Base-by-base conservation (phyloP, 352 stramenopile genomes). In the Thalassiosira mediterranea region DNA sequence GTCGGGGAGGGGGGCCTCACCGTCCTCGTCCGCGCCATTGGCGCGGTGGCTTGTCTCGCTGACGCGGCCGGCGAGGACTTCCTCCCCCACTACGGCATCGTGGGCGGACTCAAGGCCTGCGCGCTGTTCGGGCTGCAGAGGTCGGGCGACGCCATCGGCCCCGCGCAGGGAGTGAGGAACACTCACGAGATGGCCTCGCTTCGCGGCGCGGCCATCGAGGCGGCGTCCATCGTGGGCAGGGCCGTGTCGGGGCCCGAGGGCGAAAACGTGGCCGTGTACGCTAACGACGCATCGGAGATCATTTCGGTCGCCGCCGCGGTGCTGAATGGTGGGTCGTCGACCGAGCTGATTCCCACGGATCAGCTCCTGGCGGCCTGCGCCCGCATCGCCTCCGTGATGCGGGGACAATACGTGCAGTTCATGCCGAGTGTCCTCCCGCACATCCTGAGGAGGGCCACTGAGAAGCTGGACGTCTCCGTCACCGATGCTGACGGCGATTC, bases 341-440 rank as follows among this genome's bases (percentile, higher is more conserved):
- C 47, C n/a, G 59, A 76, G 25, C 34, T 72, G 34, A 75, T 87
- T 32, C 86, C 73, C 34, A 73, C 88, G 29, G 84, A 89, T 49
- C 74, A 90, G 34, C 52, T 91, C 3, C 59, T 91, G 49, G 76
- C 79, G 21, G 77, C 77, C 28, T 91, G 77, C 63, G 87, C 87
- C 23, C 61, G 87, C 11, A 89, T 93, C 66, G 81, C 84, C 15
- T 76, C 72, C 10, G 85, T 91, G 4, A 76, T 90, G 66, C 70
- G 72, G 54, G 65, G 75, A 25, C 48, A 86, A 23, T 93, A 87
- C 54, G 64, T 76, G 38, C 76, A 70, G 15, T 89, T 86, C 58
- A 59, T 85, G n/a, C 60, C 80, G n/a, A 47, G 57, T 0, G 67
- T 93, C 15, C 42, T 93, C 7, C 83, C 84, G 19, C 71, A 82